phyloP scores from a whole-genome alignment of 345 rosid genomes.

The Populus euphratica region DNA sequence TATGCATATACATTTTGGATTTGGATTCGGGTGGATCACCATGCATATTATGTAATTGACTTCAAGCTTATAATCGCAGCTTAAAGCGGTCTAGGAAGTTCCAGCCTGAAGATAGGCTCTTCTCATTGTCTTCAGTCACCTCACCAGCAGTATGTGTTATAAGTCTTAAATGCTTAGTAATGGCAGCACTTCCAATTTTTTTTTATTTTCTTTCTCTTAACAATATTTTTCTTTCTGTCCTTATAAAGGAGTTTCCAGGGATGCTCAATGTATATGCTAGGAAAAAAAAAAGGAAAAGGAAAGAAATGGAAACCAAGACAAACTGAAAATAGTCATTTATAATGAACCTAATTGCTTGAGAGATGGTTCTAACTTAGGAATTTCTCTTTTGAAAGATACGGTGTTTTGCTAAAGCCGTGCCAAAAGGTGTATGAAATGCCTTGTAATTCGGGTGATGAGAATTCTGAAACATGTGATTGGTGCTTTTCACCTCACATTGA shows the following conservation, averaged over 20 bases:
- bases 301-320: background rate
- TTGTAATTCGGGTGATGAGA: background rate
- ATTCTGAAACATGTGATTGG: background rate
- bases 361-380: background rate
- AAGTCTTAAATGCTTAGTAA: background rate
- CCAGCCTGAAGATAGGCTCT: slow-evolving; percentile 92
- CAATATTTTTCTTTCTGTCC: background rate
- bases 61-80: slow-evolving; percentile 38
- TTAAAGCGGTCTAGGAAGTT: slow-evolving; percentile 94
- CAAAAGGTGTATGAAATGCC: background rate
- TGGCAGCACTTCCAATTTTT: background rate
- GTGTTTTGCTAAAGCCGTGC: background rate
- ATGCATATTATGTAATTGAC: background rate
- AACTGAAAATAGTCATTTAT: background rate
- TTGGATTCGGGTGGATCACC: background rate
- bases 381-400: background rate
- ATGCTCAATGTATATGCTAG: background rate
- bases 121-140: slow-evolving; percentile 88
- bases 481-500: background rate
- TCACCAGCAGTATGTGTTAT: slow-evolving; percentile 75
- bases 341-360: background rate
- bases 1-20: background rate
- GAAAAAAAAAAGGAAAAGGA: background rate
- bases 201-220: background rate
- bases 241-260: background rate